phyloP scores from a whole-genome alignment of 2,329 filamentous ascomycete genomes.

The Cladosporium sp. region DNA sequence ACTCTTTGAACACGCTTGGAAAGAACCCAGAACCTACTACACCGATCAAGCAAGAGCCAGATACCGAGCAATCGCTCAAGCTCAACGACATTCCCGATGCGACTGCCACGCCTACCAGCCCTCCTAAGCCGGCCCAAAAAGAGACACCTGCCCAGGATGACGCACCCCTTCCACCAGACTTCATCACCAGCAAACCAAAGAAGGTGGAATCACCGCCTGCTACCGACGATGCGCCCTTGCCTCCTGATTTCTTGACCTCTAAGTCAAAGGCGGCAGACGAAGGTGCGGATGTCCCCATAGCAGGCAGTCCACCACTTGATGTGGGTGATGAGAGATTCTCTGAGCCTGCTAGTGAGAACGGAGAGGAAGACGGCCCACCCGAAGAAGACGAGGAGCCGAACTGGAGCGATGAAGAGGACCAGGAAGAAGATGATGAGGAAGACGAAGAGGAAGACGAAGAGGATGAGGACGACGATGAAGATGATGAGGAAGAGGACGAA shows the following conservation, averaged over 20 bases:
- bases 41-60: slow-evolving; percentile 43
- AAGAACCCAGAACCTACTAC: slow-evolving; percentile 31
- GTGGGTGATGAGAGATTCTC: slow-evolving; percentile 32
- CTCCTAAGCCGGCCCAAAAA: slow-evolving; percentile 28
- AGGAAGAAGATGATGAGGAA: slow-evolving; percentile 38
- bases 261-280: slow-evolving; percentile 29
- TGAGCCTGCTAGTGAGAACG: slow-evolving; percentile 29
- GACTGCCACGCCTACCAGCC: slow-evolving; percentile 37
- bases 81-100: slow-evolving; percentile 40
- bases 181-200: slow-evolving; percentile 33
- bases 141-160: slow-evolving; percentile 34
- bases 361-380: slow-evolving; percentile 38
- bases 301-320: slow-evolving; percentile 50
- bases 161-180: slow-evolving; percentile 48
- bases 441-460: slow-evolving; percentile 41
- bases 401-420: slow-evolving; percentile 28
- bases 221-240: slow-evolving; percentile 41
- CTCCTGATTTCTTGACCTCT: slow-evolving; percentile 42
- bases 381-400: slow-evolving; percentile 34
- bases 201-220: slow-evolving; percentile 22
- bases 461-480: slow-evolving; percentile 35
- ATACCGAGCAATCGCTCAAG: slow-evolving; percentile 33
- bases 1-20: slow-evolving; percentile 29
- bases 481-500: slow-evolving; percentile 35
- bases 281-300: slow-evolving; percentile 45